These are phyloP conservation scores for Xylaria sp. DNA, from an alignment of 2,329 filamentous ascomycete genomes.

Conservation along the genomic window DNA sequence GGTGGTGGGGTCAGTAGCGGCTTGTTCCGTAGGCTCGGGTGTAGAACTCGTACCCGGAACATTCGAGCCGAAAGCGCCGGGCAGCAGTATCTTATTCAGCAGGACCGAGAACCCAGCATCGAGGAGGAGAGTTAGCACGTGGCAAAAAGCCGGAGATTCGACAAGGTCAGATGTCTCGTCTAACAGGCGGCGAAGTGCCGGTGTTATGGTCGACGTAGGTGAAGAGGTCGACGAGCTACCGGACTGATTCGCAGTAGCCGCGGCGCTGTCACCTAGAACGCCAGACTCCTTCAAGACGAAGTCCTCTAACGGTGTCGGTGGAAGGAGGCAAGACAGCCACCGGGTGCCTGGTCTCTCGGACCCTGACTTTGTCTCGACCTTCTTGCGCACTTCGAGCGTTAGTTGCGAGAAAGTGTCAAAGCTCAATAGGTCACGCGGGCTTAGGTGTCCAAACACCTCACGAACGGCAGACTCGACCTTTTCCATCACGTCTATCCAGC, in stretches of 20 bases:
- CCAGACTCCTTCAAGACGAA: conserved; percentile 88
- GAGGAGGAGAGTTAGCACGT: conserved; percentile 86
- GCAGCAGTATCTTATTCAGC: conserved; percentile 82
- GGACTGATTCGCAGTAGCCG: conserved; percentile 50
- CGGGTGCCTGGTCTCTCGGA: conserved; percentile 62
- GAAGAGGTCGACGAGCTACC: conserved; percentile 36
- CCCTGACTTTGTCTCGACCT: conserved; percentile 75
- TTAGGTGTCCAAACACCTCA: conserved; percentile 88
- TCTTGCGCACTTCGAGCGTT: conserved; percentile 83
- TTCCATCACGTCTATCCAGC: conserved; percentile 84
- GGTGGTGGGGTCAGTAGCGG: conserved; percentile 15
- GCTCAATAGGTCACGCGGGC: conserved; percentile 87
- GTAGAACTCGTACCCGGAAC: conserved; percentile 48
- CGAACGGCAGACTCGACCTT: conserved; percentile 87
- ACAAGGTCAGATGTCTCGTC: conserved; percentile 97
- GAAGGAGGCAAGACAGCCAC: conserved; percentile 89
- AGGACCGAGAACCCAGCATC: conserved; percentile 88
- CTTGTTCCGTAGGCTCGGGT: conserved; percentile 41
- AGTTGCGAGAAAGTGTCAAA: conserved; percentile 83
- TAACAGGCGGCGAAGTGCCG: conserved; percentile 81
- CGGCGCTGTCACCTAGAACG: conserved; percentile 68
- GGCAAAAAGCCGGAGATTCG: conserved; percentile 90
- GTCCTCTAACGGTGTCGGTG: conserved; percentile 80
- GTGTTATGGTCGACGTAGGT: conserved; percentile 52
- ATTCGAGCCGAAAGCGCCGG: conserved; percentile 73